Base-by-base conservation (phyloP, 108 stramenopile species). In the Aurantiochytrium sp. region DNA sequence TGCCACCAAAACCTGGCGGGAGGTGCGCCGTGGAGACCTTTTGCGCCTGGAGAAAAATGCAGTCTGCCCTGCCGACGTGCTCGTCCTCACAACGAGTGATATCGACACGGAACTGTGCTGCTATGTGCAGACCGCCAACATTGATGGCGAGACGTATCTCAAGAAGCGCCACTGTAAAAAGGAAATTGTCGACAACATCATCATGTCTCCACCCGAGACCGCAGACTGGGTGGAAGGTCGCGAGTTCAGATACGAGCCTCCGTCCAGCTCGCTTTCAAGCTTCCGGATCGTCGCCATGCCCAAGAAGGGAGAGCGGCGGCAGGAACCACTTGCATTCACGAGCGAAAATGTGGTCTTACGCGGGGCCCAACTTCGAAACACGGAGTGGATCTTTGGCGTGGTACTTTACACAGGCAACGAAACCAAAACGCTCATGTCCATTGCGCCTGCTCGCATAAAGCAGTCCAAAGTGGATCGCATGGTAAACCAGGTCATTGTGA, bases 71-170 rank as follows among this genome's bases (percentile, higher is more conserved):
- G 98, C 97, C 21, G 98, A 99, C 92, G 88, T 97, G 87, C 92
- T 99, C 44, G 90, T 99, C 60, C 88, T 99, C 60, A 95, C 96
- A 5, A 96, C 95, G 60, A 93, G 93, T 58, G 97, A 98, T 21
- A 93, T 93, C 5, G 97, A 96, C 18, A 93, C 92, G 88, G 76
- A 83, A 23, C 76, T 16, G 12, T 93, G 94, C 71, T 90, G 89
- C 64, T 98, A 97, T 94, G 96, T 99, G 60, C 97, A 98, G 93
- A 99, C 98, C 19, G 93, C 94, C 72, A 97, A 97, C 72, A 97
- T 99, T 49, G 98, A 99, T 88, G 98, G 98, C 55, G 98, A 99
- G 92, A 99, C 98, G 23, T 98, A 99, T 83, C 92, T 99, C 60
- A 99, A 99, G 90, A 94, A 87, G 53, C 58, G 58, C 18, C 25